Base-by-base conservation (phyloP, 257 asterid genomes). In the Scutellaria minor region DNA sequence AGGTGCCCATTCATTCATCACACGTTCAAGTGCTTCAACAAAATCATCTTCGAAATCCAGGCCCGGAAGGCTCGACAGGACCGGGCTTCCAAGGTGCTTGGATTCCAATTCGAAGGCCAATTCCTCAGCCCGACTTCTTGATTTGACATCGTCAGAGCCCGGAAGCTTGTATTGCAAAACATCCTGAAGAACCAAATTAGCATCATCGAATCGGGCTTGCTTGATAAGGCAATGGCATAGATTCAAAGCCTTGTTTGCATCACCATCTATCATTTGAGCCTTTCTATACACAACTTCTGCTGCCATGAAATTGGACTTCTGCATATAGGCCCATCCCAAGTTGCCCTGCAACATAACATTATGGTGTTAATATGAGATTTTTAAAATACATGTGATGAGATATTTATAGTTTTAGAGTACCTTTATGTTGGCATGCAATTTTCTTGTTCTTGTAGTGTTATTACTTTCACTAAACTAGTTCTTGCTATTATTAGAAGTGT, bases 251-350 rank as follows among this genome's bases (percentile, higher is more conserved):
- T 94, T 94, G 76, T 89, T 91, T 22, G 92, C 83, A 37, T 94
- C 97, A 0, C 90, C 86, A 6, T 94, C 95, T 22, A 94, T 89
- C 92, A 87, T 89, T 66, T 91, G 97, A 41, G 99, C 97, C 75
- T 91, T 94, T 0, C 88, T 80, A 44, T 91, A 94, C 1, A 89
- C 87, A 11, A 83, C 93, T 72, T 91, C 99, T 1, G 99, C 99
- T 31, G 92, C 89, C 37, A 87, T 78, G 72, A 75, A 91, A 48
- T 89, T 87, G 1, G 85, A 76, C 70, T 91, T 91, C 71, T 87
- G 96, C 93, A 86, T 94, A 46, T 91, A 94, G 0, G 97, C 96
- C 99, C 99, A 94, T 0, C 91, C 99, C 48, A 94, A 66, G 73
- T 92, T 91, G 2, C 99, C 97, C 96, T 87, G 80, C 6, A 71